phyloP scores from a whole-genome alignment of 257 asterid genomes.

The Nicotiana paniculata region DNA sequence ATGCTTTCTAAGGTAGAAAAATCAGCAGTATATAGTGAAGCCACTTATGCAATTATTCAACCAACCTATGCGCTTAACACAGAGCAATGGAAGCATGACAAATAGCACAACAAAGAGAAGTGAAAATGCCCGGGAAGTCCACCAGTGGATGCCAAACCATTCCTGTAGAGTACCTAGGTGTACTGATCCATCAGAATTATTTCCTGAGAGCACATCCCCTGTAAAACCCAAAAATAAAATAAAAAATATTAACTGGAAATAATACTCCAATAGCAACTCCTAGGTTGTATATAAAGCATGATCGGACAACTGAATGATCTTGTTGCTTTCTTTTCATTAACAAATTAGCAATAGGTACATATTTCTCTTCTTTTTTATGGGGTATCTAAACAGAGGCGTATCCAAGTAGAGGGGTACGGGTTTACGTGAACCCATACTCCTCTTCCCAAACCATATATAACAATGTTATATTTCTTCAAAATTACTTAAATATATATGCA shows the following conservation, averaged over 20 bases:
- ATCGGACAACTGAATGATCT: neutral
- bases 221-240: neutral
- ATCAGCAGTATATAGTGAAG: neutral
- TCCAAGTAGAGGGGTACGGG: too few species aligned
- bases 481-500: too few species aligned
- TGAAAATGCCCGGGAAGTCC: slow-evolving; percentile 73
- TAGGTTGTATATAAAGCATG: neutral
- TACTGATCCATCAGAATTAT: slow-evolving; percentile 55
- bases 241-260: too few species aligned
- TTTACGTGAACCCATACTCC: too few species aligned
- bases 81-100: slow-evolving; percentile 74
- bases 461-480: too few species aligned
- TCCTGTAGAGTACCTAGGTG: slow-evolving; percentile 86
- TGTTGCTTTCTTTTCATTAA: neutral
- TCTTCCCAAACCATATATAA: too few species aligned
- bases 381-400: too few species aligned
- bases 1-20: too few species aligned
- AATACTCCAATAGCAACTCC: neutral
- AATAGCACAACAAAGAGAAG: slow-evolving; percentile 69
- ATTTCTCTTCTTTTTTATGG: too few species aligned
- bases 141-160: slow-evolving; percentile 96
- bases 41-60: neutral
- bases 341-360: neutral
- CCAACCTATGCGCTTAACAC: slow-evolving; percentile 83
- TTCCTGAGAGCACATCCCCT: slow-evolving; percentile 97